Evolutionary conservation across 2,329 filamentous ascomycete species (phyloP), one percentile per base, ranked within the genome.

Genomic region (Botrytis squamosa): DNA sequence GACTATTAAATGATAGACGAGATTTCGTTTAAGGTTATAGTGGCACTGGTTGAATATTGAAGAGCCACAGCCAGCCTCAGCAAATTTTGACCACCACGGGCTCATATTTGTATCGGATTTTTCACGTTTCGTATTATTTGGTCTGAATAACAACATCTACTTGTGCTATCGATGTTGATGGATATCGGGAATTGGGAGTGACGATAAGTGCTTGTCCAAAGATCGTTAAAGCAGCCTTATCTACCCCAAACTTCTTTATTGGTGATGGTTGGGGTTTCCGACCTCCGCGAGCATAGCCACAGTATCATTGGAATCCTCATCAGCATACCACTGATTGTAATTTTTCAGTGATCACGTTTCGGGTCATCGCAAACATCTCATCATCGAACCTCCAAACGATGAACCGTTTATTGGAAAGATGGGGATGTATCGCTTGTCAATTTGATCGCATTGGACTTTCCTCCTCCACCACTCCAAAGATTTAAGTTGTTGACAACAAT

Each of bases 201-300:
- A 52, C 25, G 33, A 44, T 38, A 33, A 29, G 18, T 57, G 49
- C 6, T 29, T 55, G 36, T 29, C 36, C 14, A 12, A n/a, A 22
- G 1, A 16, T 29, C 25, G 38, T 42, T 68, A 68, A 68, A 68
- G 65, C 65, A 42, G 65, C 65, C 18, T 33, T 33, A 20, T 55
- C 49, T 1, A 8, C 25, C n/a, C 6, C 36, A 33, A 68, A 42
- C 38, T 38, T 29, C 40, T 52, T 68, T 42, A 68, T 49, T 38
- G 36, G 33, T 49, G 29, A 65, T 65, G 20, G 4, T 46, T 33
- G 29, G 20, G 9, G 20, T 46, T 65, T 49, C 42, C n/a, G 42
- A 65, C 29, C n/a, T 65, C 63, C 42, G 62, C 5, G 63, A 4
- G 65, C 46, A 68, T 68, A 68, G 65, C 65, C 65, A 55, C 46